Percentiles rank a stretch among this genome's conserved stretches.
phyloP scores from a whole-genome alignment of 176 grass and related monocot species.

The Carex myosuroides region DNA sequence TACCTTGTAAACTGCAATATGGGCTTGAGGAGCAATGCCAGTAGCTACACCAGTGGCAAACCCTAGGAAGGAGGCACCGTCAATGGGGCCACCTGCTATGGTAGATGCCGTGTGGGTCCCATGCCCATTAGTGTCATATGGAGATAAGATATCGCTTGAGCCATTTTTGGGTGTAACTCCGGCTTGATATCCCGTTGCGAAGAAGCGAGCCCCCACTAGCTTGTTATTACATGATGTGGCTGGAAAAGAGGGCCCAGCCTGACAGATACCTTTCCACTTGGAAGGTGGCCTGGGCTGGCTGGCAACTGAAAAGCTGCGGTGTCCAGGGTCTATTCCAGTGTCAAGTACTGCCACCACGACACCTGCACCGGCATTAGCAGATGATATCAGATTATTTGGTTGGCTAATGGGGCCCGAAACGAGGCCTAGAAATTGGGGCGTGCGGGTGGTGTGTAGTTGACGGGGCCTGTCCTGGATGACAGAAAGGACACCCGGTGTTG shows the following conservation, averaged over 20 bases:
- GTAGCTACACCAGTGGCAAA: constrained; percentile 72
- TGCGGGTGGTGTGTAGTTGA: constrained; percentile 61
- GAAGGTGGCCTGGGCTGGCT: constrained; percentile 46
- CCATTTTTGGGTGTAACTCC: constrained; percentile 27
- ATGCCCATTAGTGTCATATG: constrained; percentile 83
- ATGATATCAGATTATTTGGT: constrained; percentile 62
- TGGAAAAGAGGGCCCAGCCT: constrained; percentile 43
- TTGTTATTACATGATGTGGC: constrained; percentile 68
- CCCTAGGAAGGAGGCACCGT: constrained; percentile 65
- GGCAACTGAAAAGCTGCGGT: constrained; percentile 62
- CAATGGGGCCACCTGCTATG: constrained; percentile 57
- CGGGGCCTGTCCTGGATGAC: constrained; percentile 56
- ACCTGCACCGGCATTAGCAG: constrained; percentile 66
- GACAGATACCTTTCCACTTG: constrained; percentile 80
- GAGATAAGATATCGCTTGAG: constrained; percentile 60
- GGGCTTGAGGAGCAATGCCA: constrained; percentile 79
- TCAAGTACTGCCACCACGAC: constrained; percentile 87
- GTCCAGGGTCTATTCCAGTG: constrained; percentile 78
- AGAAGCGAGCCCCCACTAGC: constrained; percentile 77
- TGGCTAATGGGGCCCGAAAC: not conserved
- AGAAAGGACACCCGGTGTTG: constrained; percentile 55
- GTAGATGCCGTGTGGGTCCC: constrained; percentile 83
- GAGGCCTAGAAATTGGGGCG: constrained; percentile 86
- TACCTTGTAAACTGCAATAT: constrained; percentile 85
- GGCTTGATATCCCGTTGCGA: constrained; percentile 54